These are phyloP conservation scores for Polygonum maritimum DNA, from an alignment of 148 eudicot species.

Conservation along the genomic window DNA sequence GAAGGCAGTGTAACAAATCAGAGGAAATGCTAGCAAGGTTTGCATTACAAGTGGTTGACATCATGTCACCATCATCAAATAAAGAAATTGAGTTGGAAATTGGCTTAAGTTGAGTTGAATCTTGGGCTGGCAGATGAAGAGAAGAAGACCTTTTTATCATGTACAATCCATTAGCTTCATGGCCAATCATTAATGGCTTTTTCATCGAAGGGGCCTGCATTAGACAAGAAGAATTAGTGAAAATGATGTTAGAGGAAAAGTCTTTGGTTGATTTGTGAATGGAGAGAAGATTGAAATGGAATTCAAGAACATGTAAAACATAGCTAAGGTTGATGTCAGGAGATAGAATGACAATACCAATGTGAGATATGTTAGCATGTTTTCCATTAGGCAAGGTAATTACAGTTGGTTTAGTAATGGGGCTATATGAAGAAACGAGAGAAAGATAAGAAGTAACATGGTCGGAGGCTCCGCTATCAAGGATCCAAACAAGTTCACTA, in stretches of 20 bases:
- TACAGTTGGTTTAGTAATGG: not conserved
- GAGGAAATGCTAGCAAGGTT: not conserved
- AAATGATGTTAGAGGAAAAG: not conserved
- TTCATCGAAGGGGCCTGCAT: too few species aligned
- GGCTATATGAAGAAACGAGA: not conserved
- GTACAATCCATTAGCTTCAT: too few species aligned
- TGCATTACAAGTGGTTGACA: too few species aligned
- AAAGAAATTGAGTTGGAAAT: too few species aligned
- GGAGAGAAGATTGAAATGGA: too few species aligned
- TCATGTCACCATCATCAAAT: too few species aligned
- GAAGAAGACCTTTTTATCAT: too few species aligned
- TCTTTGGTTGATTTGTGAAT: not conserved
- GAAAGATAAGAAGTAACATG: not conserved
- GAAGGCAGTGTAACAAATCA: not conserved
- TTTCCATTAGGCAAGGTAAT: not conserved
- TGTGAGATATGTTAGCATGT: not conserved
- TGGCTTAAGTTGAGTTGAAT: not conserved
- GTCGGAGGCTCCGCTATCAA: not conserved
- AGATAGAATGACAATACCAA: not conserved
- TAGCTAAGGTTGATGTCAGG: not conserved
- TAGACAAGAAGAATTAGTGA: not conserved
- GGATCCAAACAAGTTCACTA: not conserved
- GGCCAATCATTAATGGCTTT: too few species aligned
- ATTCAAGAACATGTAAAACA: not conserved
- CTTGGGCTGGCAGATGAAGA: not conserved